Evolutionary conservation across 2,329 filamentous ascomycete species (phyloP).

Genomic region (Tolypocladium endophyticum): DNA sequence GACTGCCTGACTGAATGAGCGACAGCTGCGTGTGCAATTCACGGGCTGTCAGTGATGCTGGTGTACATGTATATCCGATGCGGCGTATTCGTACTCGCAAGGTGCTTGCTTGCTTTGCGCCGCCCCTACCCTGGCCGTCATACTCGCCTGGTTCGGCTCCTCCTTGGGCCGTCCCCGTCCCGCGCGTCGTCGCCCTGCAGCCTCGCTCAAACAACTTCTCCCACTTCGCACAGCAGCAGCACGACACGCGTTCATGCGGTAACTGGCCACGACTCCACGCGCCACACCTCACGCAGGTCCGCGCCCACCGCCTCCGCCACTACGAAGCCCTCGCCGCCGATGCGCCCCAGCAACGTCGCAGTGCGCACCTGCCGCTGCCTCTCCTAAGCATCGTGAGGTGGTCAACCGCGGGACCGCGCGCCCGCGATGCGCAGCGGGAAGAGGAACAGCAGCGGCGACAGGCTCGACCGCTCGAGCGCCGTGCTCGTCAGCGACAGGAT

Average conservation of each 20-base stretch:
- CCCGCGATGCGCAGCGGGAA: slow-evolving; percentile 24
- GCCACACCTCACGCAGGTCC: not conserved
- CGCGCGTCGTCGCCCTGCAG: not conserved
- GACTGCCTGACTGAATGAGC: too few relatives aligned
- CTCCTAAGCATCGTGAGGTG: not conserved
- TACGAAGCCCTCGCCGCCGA: slow-evolving; percentile 12
- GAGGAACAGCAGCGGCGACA: slow-evolving; percentile 21
- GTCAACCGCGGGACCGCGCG: slow-evolving; percentile 11
- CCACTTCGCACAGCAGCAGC: not conserved
- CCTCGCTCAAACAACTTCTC: too few relatives aligned
- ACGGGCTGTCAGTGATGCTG: too few relatives aligned
- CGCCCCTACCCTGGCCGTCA: not conserved
- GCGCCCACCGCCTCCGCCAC: slow-evolving; percentile 12
- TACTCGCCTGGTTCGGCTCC: not conserved
- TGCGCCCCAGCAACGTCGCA: slow-evolving; percentile 6
- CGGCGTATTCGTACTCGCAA: too few relatives aligned
- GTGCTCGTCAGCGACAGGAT: slow-evolving; percentile 12
- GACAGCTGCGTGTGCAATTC: too few relatives aligned
- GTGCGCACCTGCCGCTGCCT: slow-evolving; percentile 6
- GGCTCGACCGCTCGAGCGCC: slow-evolving; percentile 8
- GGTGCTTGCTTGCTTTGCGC: too few relatives aligned
- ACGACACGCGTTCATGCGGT: not conserved
- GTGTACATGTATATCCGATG: too few relatives aligned
- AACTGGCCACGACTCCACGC: not conserved
- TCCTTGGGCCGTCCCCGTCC: not conserved